These are phyloP conservation scores for Cystoisospora suis DNA, from an alignment of 169 alveolate species.

Conservation along the genomic window DNA sequence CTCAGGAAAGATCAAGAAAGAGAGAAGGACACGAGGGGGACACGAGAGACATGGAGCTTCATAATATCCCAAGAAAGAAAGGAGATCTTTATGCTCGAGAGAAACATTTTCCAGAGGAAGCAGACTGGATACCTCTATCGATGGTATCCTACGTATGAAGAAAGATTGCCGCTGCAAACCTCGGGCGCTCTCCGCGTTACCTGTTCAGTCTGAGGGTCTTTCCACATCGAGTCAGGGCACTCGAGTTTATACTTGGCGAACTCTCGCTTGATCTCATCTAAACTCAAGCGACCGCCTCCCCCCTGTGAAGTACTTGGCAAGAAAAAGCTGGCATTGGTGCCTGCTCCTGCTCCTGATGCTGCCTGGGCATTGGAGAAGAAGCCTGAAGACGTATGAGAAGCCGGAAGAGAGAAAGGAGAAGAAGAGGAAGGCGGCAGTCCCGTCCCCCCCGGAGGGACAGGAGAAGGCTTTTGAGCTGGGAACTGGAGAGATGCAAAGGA, in stretches of 20 bases:
- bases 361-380: background rate
- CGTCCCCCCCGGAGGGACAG: background rate
- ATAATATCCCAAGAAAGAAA: too few relatives aligned
- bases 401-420: background rate
- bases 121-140: too few relatives aligned
- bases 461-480: background rate
- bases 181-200: too few relatives aligned
- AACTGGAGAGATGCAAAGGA: background rate
- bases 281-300: background rate
- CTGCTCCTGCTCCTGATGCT: background rate
- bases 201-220: slow-evolving; percentile 27
- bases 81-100: too few relatives aligned
- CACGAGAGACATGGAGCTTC: too few relatives aligned
- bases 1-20: too few relatives aligned
- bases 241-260: slow-evolving; percentile 22
- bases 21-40: too few relatives aligned
- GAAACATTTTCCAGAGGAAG: too few relatives aligned
- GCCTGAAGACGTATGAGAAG: too few relatives aligned
- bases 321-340: background rate
- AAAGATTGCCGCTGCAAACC: too few relatives aligned
- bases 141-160: too few relatives aligned
- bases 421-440: background rate
- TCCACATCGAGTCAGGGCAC: slow-evolving; percentile 38
- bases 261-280: slow-evolving; percentile 21
- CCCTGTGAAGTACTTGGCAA: background rate